Percentiles rank a stretch among this genome's conserved stretches.
Conservation (phyloP, 2,329 filamentous ascomycete genomes). For the Dothideomycetes sp. region DNA sequence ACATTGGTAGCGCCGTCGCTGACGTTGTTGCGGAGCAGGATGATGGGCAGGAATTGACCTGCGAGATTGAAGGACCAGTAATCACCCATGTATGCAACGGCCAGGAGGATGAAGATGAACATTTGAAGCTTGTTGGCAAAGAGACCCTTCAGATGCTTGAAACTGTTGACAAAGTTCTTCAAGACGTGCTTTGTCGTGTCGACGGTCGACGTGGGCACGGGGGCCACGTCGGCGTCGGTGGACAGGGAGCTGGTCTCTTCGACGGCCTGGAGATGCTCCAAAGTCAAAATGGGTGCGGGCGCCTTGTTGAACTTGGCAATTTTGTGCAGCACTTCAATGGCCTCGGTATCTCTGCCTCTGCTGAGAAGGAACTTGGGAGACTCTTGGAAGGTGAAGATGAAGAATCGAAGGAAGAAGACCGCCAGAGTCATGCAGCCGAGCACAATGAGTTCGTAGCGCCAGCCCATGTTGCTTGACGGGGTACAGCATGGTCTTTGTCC, state of each 20-base stretch:
- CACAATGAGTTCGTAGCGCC: slow-evolving; percentile 36
- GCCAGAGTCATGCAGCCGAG: slow-evolving; percentile 33
- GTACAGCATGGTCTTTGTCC: slow-evolving; percentile 29
- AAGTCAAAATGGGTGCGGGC: slow-evolving; percentile 3
- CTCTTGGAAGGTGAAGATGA: slow-evolving; percentile 47
- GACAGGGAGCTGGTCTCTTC: background rate
- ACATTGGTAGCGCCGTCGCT: slow-evolving; percentile 35
- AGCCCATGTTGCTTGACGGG: slow-evolving; percentile 35
- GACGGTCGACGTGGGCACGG: background rate
- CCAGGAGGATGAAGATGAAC: slow-evolving; percentile 9
- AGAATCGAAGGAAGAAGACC: slow-evolving; percentile 44
- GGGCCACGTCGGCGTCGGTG: background rate
- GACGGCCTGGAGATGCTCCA: slow-evolving; percentile 5
- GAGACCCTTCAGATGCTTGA: slow-evolving; percentile 10
- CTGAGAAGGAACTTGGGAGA: slow-evolving; percentile 52
- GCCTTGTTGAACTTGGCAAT: slow-evolving; percentile 32
- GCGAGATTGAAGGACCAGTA: slow-evolving; percentile 13
- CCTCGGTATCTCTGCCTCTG: slow-evolving; percentile 42
- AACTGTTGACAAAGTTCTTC: slow-evolving; percentile 1
- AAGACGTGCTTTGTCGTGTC: slow-evolving; percentile 6
- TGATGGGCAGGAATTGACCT: slow-evolving; percentile 38
- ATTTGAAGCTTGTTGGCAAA: slow-evolving; percentile 9
- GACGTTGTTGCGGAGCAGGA: slow-evolving; percentile 42
- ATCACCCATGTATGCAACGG: slow-evolving; percentile 29
- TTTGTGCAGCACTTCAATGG: slow-evolving; percentile 38